Evolutionary conservation across 1,284 basidiomycete species (phyloP).

Genomic region (Ustilago sp.): DNA sequence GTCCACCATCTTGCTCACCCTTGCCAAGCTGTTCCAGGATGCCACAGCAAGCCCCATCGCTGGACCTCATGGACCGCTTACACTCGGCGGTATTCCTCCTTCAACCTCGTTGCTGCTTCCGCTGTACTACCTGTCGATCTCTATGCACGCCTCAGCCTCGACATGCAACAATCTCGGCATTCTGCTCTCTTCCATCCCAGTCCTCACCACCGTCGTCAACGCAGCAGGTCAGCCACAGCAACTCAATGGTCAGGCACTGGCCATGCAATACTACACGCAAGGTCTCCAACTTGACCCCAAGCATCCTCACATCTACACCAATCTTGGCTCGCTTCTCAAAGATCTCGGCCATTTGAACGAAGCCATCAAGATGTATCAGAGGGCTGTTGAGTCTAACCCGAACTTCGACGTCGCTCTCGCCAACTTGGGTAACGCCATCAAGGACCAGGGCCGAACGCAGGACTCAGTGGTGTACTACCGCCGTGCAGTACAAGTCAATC

Average conservation of each 20-base stretch:
- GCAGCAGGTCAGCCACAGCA: constrained; percentile 66
- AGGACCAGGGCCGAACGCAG: constrained; percentile 72
- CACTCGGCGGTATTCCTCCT: constrained; percentile 70
- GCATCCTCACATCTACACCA: constrained; percentile 76
- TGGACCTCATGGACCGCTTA: constrained; percentile 49
- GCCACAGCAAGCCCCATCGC: constrained; percentile 59
- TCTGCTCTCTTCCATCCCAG: constrained; percentile 73
- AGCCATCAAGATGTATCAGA: constrained; percentile 74
- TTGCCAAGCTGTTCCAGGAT: constrained; percentile 75
- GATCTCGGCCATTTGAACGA: constrained; percentile 74
- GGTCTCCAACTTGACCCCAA: constrained; percentile 74
- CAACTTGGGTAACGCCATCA: constrained; percentile 76
- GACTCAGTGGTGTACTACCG: constrained; percentile 75
- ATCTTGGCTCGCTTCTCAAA: constrained; percentile 76
- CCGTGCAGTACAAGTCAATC: constrained; percentile 74
- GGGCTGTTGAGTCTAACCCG: constrained; percentile 74
- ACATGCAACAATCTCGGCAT: constrained; percentile 77
- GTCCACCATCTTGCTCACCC: constrained; percentile 74
- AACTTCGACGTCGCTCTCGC: constrained; percentile 76
- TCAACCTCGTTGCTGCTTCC: constrained; percentile 73
- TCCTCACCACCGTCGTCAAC: constrained; percentile 63
- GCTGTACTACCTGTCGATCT: constrained; percentile 75
- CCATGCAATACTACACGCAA: constrained; percentile 74
- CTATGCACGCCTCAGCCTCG: constrained; percentile 74
- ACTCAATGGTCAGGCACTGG: constrained; percentile 71